phyloP scores from a whole-genome alignment of 1,284 basidiomycete genomes.

The Golubevia pallescens region DNA sequence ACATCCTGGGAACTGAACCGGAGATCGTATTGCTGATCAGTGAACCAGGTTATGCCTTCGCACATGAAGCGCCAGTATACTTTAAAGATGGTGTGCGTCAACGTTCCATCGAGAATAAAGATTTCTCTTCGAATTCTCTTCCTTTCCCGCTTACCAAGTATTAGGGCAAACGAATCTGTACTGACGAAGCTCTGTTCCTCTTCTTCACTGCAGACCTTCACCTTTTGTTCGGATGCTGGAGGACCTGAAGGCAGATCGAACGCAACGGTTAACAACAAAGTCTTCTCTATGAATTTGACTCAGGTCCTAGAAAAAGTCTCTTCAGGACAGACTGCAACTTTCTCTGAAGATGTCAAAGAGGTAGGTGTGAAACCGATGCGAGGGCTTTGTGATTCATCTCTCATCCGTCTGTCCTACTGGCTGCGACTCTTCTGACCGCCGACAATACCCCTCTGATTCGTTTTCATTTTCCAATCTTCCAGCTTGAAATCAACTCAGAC shows the following conservation, averaged over 20 bases:
- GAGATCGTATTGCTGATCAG: conserved; percentile 1
- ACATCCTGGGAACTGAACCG: not conserved
- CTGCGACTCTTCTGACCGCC: not conserved
- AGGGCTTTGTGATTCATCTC: too few relatives aligned
- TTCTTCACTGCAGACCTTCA: not conserved
- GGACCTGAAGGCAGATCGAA: conserved; percentile 5
- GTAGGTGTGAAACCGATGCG: conserved; percentile 1
- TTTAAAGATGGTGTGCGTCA: conserved; percentile 5
- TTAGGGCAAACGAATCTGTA: too few relatives aligned
- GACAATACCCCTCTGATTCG: not conserved
- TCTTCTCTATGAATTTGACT: conserved; percentile 4
- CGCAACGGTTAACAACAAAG: conserved; percentile 7
- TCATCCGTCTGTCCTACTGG: too few relatives aligned
- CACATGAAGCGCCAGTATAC: conserved; percentile 15
- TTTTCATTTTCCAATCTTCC: too few relatives aligned
- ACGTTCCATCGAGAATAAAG: too few relatives aligned
- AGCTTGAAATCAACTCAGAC: conserved; percentile 4
- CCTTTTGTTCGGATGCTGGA: conserved; percentile 15
- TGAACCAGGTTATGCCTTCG: conserved; percentile 15
- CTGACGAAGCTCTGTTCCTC: too few relatives aligned
- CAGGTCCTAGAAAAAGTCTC: not conserved
- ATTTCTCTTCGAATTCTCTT: too few relatives aligned
- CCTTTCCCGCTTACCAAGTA: too few relatives aligned
- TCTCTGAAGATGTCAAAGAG: conserved; percentile 4
- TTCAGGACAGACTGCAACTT: not conserved